Percentiles rank a stretch among this genome's conserved stretches.
phyloP scores from a whole-genome alignment of 306 rosid species.

The Gleditsia sinensis region DNA sequence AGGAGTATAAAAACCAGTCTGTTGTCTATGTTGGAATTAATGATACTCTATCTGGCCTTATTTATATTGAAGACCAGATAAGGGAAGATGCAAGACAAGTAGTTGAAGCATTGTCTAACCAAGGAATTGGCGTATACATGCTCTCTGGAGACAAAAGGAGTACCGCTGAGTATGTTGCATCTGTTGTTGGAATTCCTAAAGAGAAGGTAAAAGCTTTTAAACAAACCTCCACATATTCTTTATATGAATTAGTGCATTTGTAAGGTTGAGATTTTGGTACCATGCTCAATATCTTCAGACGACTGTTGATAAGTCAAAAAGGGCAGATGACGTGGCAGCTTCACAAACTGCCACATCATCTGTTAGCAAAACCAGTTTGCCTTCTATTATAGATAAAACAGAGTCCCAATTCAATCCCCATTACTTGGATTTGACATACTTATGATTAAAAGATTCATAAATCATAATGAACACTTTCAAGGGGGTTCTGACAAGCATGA shows the following conservation, averaged over 20 bases:
- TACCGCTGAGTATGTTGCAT: conserved; percentile 86
- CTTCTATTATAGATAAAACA: conserved; percentile 6
- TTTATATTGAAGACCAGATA: conserved; percentile 88
- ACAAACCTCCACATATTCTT: conserved; percentile 12
- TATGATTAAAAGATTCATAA: neutral
- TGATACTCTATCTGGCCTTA: conserved; percentile 68
- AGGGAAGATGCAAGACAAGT: conserved; percentile 82
- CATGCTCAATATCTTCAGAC: neutral
- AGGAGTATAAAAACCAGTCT: conserved; percentile 61
- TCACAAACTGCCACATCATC: neutral
- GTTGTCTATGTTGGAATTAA: conserved; percentile 81
- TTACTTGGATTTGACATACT: neutral
- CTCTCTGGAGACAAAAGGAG: conserved; percentile 92
- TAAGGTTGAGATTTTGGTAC: neutral
- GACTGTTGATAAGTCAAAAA: neutral
- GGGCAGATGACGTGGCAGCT: neutral
- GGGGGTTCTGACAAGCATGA: neutral
- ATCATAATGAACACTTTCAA: neutral
- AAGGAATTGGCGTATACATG: conserved; percentile 77
- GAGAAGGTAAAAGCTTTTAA: conserved; percentile 58
- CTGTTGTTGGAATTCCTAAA: conserved; percentile 81
- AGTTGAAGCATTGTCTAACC: conserved; percentile 63
- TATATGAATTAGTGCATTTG: conserved; percentile 6
- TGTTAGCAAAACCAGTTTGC: neutral
- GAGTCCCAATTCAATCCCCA: neutral